These are phyloP conservation scores for Exophiala dermatitidis DNA, from an alignment of 2,329 filamentous ascomycete species.

Conservation along the genomic window DNA sequence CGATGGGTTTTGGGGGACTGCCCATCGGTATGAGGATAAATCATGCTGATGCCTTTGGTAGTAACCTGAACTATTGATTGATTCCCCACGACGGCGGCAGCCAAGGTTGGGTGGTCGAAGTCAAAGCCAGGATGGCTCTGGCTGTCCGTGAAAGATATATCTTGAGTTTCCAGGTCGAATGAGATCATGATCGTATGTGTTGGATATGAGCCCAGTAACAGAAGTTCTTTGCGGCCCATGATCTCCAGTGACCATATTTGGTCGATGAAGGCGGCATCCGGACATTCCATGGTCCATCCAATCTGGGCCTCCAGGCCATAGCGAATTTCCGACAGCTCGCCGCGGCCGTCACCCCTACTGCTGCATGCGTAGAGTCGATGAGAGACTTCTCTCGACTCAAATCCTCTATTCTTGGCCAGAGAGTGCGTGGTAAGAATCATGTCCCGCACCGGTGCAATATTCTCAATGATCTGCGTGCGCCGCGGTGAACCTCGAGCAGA, in stretches of 20 bases:
- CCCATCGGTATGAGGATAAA: constrained; percentile 5
- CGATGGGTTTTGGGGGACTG: not conserved
- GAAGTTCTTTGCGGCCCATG: constrained; percentile 31
- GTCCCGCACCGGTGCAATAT: constrained; percentile 52
- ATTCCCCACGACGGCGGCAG: constrained; percentile 34
- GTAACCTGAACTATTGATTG: constrained; percentile 40
- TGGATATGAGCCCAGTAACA: constrained; percentile 39
- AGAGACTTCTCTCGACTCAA: constrained; percentile 1
- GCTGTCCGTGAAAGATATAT: constrained; percentile 36
- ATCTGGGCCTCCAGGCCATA: constrained; percentile 64
- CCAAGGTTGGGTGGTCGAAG: constrained; percentile 38
- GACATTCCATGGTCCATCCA: constrained; percentile 39
- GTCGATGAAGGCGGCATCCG: constrained; percentile 36
- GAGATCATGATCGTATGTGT: constrained; percentile 35
- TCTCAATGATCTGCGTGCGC: constrained; percentile 56
- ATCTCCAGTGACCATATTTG: constrained; percentile 41
- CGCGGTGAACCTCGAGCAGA: constrained; percentile 49
- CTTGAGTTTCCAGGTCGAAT: constrained; percentile 35
- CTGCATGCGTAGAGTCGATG: constrained; percentile 19
- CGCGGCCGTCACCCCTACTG: constrained; percentile 39
- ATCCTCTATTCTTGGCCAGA: not conserved
- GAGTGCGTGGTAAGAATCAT: constrained; percentile 20
- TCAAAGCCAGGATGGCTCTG: constrained; percentile 35
- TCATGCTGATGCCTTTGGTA: constrained; percentile 8
- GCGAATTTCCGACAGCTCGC: constrained; percentile 61